Conservation (phyloP, 108 stramenopile genomes). For the Nitzschia putrida region DNA sequence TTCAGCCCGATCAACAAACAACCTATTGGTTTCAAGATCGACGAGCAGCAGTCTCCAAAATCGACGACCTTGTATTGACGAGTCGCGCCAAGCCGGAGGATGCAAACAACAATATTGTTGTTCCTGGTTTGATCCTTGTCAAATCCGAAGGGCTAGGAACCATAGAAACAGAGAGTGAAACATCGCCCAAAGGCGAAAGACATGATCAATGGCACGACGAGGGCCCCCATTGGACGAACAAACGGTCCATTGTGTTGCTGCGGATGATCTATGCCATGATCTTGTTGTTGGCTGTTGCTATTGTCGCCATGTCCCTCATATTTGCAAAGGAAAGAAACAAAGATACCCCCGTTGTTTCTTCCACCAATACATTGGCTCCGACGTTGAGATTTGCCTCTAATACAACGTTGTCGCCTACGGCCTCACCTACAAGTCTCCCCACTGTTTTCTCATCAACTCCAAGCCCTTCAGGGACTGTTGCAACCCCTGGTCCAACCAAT, state of each 20-base stretch:
- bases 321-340: background rate
- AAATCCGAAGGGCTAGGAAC: too few species aligned
- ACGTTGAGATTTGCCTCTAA: background rate
- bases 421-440: background rate
- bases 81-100: too few species aligned
- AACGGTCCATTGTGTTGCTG: background rate
- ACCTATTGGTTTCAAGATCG: background rate
- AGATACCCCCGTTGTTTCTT: background rate
- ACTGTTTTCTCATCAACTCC: background rate
- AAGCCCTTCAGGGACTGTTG: background rate
- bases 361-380: background rate
- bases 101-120: too few species aligned
- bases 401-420: background rate
- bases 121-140: too few species aligned
- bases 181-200: too few species aligned
- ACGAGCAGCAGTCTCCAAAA: background rate
- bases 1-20: constrained; percentile 2
- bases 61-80: too few species aligned
- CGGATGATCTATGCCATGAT: background rate
- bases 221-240: too few species aligned
- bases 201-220: too few species aligned
- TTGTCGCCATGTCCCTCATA: constrained; percentile 10
- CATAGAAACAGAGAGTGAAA: too few species aligned
- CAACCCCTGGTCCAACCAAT: background rate
- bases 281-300: constrained; percentile 7